These are phyloP conservation scores for Termitomyces eurrhizus DNA, from an alignment of 768 basidiomycete species.

Conservation along the genomic window DNA sequence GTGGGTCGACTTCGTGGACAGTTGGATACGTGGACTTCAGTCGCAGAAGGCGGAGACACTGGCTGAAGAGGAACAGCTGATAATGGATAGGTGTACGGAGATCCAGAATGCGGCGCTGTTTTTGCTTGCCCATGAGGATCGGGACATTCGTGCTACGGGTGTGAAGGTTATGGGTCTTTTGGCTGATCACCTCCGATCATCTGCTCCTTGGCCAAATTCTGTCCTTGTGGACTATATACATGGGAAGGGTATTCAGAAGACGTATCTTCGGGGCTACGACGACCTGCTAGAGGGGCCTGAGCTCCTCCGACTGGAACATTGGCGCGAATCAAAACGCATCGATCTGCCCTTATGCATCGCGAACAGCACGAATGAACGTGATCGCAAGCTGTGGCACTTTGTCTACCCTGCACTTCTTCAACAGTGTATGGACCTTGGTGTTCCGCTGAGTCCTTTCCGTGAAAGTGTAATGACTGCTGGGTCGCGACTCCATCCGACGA, in stretches of 20 bases:
- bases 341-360: slow-evolving; percentile 66
- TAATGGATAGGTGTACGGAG: slow-evolving; percentile 49
- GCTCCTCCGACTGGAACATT: slow-evolving; percentile 58
- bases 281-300: slow-evolving; percentile 64
- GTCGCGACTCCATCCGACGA: slow-evolving; percentile 65
- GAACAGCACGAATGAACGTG: slow-evolving; percentile 64
- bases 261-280: slow-evolving; percentile 58
- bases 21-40: slow-evolving; percentile 54
- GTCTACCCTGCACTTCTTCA: slow-evolving; percentile 66
- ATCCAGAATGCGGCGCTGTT: slow-evolving; percentile 75
- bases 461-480: slow-evolving; percentile 66
- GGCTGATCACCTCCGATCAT: slow-evolving; percentile 36
- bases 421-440: slow-evolving; percentile 44
- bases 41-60: slow-evolving; percentile 36
- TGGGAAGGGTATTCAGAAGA: slow-evolving; percentile 39
- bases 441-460: slow-evolving; percentile 49
- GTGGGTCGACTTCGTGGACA: slow-evolving; percentile 71
- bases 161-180: slow-evolving; percentile 57
- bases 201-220: slow-evolving; percentile 26
- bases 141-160: slow-evolving; percentile 52
- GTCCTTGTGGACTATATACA: slow-evolving; percentile 52
- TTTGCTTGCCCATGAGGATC: slow-evolving; percentile 56
- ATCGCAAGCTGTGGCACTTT: slow-evolving; percentile 72
- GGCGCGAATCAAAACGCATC: slow-evolving; percentile 52
- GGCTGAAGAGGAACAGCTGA: slow-evolving; percentile 38